Percentiles rank a stretch among this genome's conserved stretches.
Conservation (phyloP, 805 yeast genomes). For the Ogataea nakhonphanomensis region DNA sequence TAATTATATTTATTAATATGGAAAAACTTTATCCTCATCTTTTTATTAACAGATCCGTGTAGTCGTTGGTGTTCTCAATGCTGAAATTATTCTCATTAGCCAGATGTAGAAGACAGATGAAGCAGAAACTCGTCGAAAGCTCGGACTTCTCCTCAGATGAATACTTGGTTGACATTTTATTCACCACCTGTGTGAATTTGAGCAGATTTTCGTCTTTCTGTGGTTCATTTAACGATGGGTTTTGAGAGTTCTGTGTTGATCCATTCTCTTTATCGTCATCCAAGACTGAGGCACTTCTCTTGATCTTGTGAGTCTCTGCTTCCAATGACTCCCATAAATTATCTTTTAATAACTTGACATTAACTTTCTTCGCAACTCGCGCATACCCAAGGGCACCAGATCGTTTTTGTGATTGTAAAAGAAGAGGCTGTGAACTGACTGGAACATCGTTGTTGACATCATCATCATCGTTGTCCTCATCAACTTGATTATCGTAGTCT, state of each 20-base stretch:
- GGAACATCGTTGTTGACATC: conserved; percentile 27
- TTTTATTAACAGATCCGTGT: conserved; percentile 36
- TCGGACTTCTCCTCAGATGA: conserved; percentile 38
- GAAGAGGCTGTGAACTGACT: conserved; percentile 19
- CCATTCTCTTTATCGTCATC: conserved; percentile 20
- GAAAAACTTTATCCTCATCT: conserved; percentile 12
- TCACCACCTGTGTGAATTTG: conserved; percentile 35
- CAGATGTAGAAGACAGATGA: conserved; percentile 46
- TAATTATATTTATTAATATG: conserved; percentile 28
- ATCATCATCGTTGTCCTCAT: conserved; percentile 32
- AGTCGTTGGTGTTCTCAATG: conserved; percentile 33
- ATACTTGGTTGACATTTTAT: conserved; percentile 36
- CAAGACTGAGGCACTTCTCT: conserved; percentile 31
- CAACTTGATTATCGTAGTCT: conserved; percentile 37
- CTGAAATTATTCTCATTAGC: conserved; percentile 48
- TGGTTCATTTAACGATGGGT: conserved; percentile 3
- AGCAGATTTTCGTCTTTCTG: conserved; percentile 14
- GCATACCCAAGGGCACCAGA: conserved; percentile 38
- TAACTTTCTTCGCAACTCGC: conserved; percentile 46
- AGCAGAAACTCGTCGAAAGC: conserved; percentile 48
- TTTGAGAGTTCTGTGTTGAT: neutral
- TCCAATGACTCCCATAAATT: conserved; percentile 43
- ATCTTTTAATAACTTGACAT: conserved; percentile 44
- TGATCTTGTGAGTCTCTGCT: conserved; percentile 22
- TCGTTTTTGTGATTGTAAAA: conserved; percentile 20